Percentiles rank a stretch among this genome's conserved stretches.
Conservation (phyloP, 2,329 filamentous ascomycete species). For the Geosmithia flava region DNA sequence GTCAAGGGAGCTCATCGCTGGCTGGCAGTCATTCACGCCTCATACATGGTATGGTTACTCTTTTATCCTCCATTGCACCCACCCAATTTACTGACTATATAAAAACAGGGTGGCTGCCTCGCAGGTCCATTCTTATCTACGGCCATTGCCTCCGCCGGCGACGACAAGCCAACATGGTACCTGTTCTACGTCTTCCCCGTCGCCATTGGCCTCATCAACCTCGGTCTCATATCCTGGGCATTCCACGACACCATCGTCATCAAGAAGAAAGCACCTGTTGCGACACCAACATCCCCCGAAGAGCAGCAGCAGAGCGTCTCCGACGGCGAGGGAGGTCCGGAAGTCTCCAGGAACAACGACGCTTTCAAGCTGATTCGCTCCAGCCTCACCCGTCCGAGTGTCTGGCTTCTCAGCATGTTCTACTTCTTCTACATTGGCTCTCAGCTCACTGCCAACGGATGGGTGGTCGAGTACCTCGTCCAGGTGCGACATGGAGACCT, state of each 20-base stretch:
- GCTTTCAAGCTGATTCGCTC: conserved; percentile 29
- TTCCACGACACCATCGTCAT: conserved; percentile 35
- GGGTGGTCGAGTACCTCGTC: conserved; percentile 54
- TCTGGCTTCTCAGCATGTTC: conserved; percentile 49
- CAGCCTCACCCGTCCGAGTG: conserved; percentile 27
- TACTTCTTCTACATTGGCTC: conserved; percentile 53
- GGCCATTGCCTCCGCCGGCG: conserved; percentile 28
- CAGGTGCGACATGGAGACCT: conserved; percentile 44
- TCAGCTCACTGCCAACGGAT: conserved; percentile 42
- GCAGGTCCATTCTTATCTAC: conserved; percentile 43
- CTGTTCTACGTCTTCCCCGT: conserved; percentile 44
- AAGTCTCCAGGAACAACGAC: conserved; percentile 11
- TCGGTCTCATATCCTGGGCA: conserved; percentile 29
- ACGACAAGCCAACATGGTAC: conserved; percentile 28
- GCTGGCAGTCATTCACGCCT: conserved; percentile 52
- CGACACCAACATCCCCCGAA: background rate
- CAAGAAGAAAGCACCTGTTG: conserved; percentile 6
- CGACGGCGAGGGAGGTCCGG: background rate
- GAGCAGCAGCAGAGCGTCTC: background rate
- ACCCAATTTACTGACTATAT: background rate
- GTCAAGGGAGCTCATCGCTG: conserved; percentile 41
- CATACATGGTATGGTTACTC: conserved; percentile 27
- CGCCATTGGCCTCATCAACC: conserved; percentile 36
- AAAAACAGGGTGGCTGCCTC: conserved; percentile 33
- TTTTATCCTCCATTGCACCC: background rate